Percentiles rank a stretch among this genome's conserved stretches.
phyloP scores from a whole-genome alignment of 768 basidiomycete species.

The Sporobolomyces phaffii region DNA sequence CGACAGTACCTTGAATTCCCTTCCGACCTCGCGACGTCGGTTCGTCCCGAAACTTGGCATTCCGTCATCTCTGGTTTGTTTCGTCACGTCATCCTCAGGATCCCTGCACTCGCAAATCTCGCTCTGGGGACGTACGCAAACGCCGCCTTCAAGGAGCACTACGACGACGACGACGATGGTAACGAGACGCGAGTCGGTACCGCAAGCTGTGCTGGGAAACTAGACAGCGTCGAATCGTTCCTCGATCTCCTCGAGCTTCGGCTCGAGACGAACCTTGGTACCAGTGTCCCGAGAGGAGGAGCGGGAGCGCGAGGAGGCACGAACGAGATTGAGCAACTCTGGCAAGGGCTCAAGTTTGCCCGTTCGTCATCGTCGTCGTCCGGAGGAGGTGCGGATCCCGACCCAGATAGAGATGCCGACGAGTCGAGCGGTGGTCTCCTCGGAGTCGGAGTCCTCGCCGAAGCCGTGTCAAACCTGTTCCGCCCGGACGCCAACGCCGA shows the following conservation, averaged over 20 bases:
- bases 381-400: not conserved
- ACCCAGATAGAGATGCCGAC: not conserved
- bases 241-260: conserved; percentile 27
- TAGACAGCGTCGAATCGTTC: conserved; percentile 4
- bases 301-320: not conserved
- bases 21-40: not conserved
- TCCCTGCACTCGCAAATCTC: conserved; percentile 24
- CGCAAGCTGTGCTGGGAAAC: not conserved
- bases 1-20: conserved; percentile 26
- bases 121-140: conserved; percentile 4
- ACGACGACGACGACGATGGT: not conserved
- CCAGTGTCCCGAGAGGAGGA: not conserved
- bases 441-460: conserved; percentile 21
- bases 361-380: not conserved
- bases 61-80: conserved; percentile 14
- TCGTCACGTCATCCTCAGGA: conserved; percentile 28
- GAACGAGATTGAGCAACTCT: conserved; percentile 7
- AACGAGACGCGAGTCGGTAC: not conserved
- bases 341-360: conserved; percentile 34
- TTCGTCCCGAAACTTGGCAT: conserved; percentile 7
- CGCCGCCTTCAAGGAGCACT: too few relatives aligned
- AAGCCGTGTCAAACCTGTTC: conserved; percentile 20
- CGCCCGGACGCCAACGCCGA: not conserved
- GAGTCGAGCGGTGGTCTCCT: conserved; percentile 4
- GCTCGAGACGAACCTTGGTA: too few relatives aligned